phyloP scores from a whole-genome alignment of 179 eudicot species.

The Silene coronaria region DNA sequence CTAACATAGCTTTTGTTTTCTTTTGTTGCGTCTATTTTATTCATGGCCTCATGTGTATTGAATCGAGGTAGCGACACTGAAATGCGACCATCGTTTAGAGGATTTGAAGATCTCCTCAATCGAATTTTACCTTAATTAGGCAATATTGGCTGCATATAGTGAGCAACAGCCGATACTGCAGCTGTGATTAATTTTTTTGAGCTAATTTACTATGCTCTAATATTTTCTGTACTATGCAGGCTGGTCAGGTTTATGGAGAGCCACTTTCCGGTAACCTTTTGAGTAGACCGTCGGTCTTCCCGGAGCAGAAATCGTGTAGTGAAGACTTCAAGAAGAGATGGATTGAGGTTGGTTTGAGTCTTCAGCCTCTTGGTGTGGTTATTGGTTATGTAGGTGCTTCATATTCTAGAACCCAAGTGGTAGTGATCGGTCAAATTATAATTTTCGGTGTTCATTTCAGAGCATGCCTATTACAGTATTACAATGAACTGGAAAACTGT shows the following conservation, averaged over 20 bases:
- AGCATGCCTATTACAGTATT: neutral
- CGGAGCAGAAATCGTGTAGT: constrained; percentile 78
- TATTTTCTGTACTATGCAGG: constrained; percentile 43
- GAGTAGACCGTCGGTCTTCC: constrained; percentile 64
- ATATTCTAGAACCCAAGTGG: neutral
- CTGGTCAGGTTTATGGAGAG: constrained; percentile 97
- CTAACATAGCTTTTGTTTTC: neutral
- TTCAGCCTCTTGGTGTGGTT: neutral
- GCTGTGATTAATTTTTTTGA: neutral
- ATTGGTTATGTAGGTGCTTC: neutral
- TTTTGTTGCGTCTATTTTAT: neutral
- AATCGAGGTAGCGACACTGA: neutral
- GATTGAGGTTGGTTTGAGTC: constrained; percentile 72
- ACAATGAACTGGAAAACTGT: neutral
- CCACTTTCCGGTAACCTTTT: constrained; percentile 75
- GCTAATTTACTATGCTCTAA: neutral
- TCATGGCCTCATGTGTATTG: neutral
- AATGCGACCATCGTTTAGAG: neutral
- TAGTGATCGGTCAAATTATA: neutral
- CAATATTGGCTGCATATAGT: neutral
- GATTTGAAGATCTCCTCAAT: neutral
- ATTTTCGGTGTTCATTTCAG: neutral
- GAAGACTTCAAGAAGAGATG: constrained; percentile 89
- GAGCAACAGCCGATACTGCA: neutral
- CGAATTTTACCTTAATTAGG: neutral